Conservation (phyloP, 768 basidiomycete species). For the Lactifluus echinatus region DNA sequence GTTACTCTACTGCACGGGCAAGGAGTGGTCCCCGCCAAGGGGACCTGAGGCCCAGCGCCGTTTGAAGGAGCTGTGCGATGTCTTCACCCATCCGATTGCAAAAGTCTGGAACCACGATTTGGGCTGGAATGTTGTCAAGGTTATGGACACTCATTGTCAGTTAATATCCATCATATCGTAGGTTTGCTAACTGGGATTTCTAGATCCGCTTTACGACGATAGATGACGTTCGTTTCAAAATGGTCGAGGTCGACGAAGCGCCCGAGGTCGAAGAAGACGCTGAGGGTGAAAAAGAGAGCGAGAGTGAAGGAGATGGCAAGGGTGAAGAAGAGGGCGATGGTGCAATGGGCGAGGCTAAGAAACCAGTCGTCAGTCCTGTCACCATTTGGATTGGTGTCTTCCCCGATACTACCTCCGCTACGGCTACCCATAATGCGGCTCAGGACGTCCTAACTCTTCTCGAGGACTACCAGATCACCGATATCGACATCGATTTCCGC, state of each 20-base stretch:
- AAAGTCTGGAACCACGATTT: constrained; percentile 28
- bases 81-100: constrained; percentile 29
- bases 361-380: constrained; percentile 4
- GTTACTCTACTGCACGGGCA: constrained; percentile 26
- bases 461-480: constrained; percentile 25
- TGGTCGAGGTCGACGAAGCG: constrained; percentile 18
- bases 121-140: constrained; percentile 26
- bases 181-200: constrained; percentile 26
- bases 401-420: constrained; percentile 24
- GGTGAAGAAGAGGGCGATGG: constrained; percentile 15
- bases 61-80: constrained; percentile 27
- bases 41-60: constrained; percentile 17
- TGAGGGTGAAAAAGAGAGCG: too few relatives aligned
- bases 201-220: constrained; percentile 30
- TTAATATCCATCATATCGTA: constrained; percentile 26
- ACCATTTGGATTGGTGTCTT: constrained; percentile 36
- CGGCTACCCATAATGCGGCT: constrained; percentile 22
- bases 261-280: constrained; percentile 14
- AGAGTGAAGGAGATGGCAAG: too few relatives aligned
- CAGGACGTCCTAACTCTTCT: constrained; percentile 29
- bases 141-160: constrained; percentile 26
- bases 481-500: constrained; percentile 33
- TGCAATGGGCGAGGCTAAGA: neutral
- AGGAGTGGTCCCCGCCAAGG: constrained; percentile 21
- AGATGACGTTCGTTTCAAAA: constrained; percentile 30